Base-by-base conservation (phyloP, 140 eudicot species). In the Anethum foeniculum region DNA sequence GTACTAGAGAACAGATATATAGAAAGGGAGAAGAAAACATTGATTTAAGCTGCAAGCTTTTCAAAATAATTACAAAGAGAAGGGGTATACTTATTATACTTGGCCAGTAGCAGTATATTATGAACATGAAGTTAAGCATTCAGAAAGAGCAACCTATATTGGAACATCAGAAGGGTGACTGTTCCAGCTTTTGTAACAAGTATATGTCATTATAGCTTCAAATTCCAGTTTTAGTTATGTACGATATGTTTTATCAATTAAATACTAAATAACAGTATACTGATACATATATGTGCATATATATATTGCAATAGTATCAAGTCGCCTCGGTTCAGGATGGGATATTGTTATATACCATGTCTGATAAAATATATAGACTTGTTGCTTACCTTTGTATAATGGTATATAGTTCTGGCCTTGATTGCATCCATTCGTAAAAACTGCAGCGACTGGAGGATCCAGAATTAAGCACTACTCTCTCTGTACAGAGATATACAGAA, bases 401-500 rank as follows among this genome's bases (percentile, higher is more conserved):
- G 75, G 97, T 92, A 75, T 94, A 94, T 7, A 94, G 91, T 77
- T 94, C 98, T 6, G 98, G 98, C 88, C 97, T 90, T 79, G 96
- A 93, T 90, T 84, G 92, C 98, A 94, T 94, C 98, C 98, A 94
- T 76, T 90, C 91, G 83, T 88, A 85, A 81, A 94, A 93, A 85
- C 86, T 90, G 87, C 80, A 84, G 76, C 81, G 86, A 71, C 81
- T 78, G 75, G 81, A 81, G 73, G 91, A 87, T 80, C 32, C 80
- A 86, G 89, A 82, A 80, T 80, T 79, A 32, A 82, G 82, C 25
- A 86, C 88, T 81, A 86, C 89, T 85, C 91, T 92, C 88, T 88
- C 97, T n/a, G 93, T 94, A 87, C 92, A 91, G 77, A 94, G 91
- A 85, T 92, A 94, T 68, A 94, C 98, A 84, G 98, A 90, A 90